phyloP scores from a whole-genome alignment of 371 early-diverging fungal genomes.

The Mortierella sp. region DNA sequence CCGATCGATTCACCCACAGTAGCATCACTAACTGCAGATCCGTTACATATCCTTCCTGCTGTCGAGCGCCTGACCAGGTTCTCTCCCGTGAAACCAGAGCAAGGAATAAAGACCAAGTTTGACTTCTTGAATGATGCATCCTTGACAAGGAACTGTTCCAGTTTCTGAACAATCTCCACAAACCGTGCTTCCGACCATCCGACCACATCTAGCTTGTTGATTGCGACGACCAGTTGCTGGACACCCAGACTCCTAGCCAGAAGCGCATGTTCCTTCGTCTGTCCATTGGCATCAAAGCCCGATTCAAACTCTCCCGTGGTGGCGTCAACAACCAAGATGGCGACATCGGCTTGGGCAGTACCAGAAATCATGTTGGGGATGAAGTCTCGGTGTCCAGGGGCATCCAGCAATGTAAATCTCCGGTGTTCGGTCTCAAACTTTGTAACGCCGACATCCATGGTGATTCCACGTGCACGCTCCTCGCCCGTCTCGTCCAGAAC shows the following conservation, averaged over 20 bases:
- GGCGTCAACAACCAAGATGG: constrained; percentile 95
- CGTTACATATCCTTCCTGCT: constrained; percentile 71
- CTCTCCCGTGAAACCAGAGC: constrained; percentile 90
- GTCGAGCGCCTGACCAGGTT: constrained; percentile 73
- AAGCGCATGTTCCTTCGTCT: constrained; percentile 97
- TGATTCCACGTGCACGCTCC: constrained; percentile 94
- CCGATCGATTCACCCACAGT: constrained; percentile 61
- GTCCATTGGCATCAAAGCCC: constrained; percentile 97
- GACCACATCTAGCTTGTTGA: constrained; percentile 93
- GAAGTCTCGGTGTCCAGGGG: constrained; percentile 99
- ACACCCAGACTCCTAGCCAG: constrained; percentile 92
- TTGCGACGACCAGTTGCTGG: constrained; percentile 86
- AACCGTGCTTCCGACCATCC: constrained; percentile 85
- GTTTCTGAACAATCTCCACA: constrained; percentile 72
- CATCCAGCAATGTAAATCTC: constrained; percentile 90
- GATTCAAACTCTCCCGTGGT: constrained; percentile 96
- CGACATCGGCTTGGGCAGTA: constrained; percentile 97
- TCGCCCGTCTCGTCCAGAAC: constrained; percentile 95
- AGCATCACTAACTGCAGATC: constrained; percentile 72
- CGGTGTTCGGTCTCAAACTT: constrained; percentile 88
- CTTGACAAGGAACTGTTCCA: constrained; percentile 73
- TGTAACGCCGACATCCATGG: constrained; percentile 95
- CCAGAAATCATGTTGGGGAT: constrained; percentile 99
- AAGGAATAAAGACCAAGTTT: constrained; percentile 84
- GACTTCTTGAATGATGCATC: constrained; percentile 81